Evolutionary conservation across 2,329 filamentous ascomycete species (phyloP).

Genomic region (Pseudogymnoascus pannorum): DNA sequence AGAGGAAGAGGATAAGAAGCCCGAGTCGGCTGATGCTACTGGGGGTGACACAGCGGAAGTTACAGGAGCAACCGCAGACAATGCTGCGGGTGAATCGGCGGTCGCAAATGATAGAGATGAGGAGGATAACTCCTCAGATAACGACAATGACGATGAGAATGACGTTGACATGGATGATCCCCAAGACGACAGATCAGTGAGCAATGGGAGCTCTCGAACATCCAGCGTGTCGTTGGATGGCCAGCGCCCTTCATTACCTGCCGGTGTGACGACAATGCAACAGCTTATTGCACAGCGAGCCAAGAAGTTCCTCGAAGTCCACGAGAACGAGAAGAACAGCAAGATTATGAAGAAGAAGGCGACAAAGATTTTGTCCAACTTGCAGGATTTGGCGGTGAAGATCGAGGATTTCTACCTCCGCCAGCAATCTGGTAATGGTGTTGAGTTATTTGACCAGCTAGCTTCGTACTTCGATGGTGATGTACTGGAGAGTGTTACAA

Average conservation of each 20-base stretch:
- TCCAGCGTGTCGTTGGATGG: constrained; percentile 59
- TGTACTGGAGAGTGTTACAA: constrained; percentile 87
- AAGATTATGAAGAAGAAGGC: constrained; percentile 74
- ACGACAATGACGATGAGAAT: constrained; percentile 42
- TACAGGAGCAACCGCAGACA: constrained; percentile 14
- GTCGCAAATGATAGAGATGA: constrained; percentile 25
- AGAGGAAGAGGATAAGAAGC: constrained; percentile 15
- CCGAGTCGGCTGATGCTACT: constrained; percentile 13
- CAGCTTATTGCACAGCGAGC: constrained; percentile 70
- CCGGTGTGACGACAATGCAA: constrained; percentile 52
- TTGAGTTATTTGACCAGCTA: constrained; percentile 63
- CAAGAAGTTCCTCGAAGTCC: constrained; percentile 73
- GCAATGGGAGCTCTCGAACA: constrained; percentile 44
- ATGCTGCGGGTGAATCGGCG: constrained; percentile 24
- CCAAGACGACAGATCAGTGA: constrained; percentile 37
- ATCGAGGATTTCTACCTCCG: constrained; percentile 65
- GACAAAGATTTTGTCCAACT: constrained; percentile 61
- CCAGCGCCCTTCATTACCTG: constrained; percentile 41
- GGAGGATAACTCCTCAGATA: constrained; percentile 45
- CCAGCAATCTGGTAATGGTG: constrained; percentile 47
- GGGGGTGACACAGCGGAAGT: constrained; percentile 18
- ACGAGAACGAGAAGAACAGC: constrained; percentile 68
- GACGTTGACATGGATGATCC: constrained; percentile 45
- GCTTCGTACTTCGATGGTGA: constrained; percentile 83
- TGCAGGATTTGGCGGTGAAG: constrained; percentile 64